phyloP scores from a whole-genome alignment of 2,329 filamentous ascomycete species.

The Fusarium keratoplasticum region DNA sequence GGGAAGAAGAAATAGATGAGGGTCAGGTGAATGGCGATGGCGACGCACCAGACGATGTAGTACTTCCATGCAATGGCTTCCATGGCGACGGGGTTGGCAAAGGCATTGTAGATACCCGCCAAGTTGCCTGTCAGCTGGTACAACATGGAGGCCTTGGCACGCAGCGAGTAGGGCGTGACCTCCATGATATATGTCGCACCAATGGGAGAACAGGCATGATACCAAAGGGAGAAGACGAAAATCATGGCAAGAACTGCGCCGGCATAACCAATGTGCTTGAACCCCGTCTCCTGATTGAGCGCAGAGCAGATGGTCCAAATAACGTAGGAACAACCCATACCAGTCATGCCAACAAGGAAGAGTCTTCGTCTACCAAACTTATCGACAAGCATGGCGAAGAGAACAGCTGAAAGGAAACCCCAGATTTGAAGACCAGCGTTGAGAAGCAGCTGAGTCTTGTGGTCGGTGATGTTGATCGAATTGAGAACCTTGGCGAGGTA shows the following conservation, averaged over 20 bases:
- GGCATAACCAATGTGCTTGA: slow-evolving; percentile 48
- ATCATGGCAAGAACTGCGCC: slow-evolving; percentile 57
- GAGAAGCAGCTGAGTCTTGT: slow-evolving; percentile 46
- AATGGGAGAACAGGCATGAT: slow-evolving; percentile 53
- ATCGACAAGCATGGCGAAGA: slow-evolving; percentile 53
- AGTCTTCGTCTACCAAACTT: slow-evolving; percentile 55
- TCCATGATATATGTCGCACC: slow-evolving; percentile 59
- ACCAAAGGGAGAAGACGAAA: slow-evolving; percentile 39
- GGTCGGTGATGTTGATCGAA: slow-evolving; percentile 52
- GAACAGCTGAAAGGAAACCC: slow-evolving; percentile 50
- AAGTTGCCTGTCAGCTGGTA: slow-evolving; percentile 46
- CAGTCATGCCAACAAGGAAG: slow-evolving; percentile 50
- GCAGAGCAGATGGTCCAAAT: slow-evolving; percentile 57
- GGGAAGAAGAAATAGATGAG: slow-evolving; percentile 47
- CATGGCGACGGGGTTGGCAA: slow-evolving; percentile 58
- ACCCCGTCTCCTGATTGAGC: slow-evolving; percentile 45
- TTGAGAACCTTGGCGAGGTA: slow-evolving; percentile 55
- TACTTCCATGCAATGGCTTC: slow-evolving; percentile 56
- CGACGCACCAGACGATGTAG: slow-evolving; percentile 57
- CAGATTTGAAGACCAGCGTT: slow-evolving; percentile 48
- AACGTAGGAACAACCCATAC: slow-evolving; percentile 51
- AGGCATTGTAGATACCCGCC: slow-evolving; percentile 52
- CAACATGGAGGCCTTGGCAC: slow-evolving; percentile 45
- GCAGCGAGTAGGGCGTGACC: slow-evolving; percentile 51
- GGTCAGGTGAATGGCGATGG: slow-evolving; percentile 33